Evolutionary conservation across 2,329 filamentous ascomycete species (phyloP).

Genomic region (Arthrobotrys musiformis): DNA sequence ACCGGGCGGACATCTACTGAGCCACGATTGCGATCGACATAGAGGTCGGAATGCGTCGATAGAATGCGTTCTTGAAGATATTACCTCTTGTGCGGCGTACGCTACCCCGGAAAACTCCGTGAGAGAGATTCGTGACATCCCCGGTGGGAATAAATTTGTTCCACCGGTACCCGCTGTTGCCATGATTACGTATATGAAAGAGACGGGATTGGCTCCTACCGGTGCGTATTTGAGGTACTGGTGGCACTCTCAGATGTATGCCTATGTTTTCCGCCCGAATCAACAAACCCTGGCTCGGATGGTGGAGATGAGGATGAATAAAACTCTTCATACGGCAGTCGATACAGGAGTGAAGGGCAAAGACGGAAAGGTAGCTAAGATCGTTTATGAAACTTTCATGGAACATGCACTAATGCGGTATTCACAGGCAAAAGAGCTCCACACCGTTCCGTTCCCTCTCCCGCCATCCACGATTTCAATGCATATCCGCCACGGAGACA

Average conservation of each 20-base stretch:
- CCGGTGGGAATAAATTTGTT: slow-evolving; percentile 12
- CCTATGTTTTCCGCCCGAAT: slow-evolving; percentile 44
- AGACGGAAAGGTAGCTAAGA: slow-evolving; percentile 14
- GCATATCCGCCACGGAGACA: slow-evolving; percentile 51
- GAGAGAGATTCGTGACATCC: background rate
- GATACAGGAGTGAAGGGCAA: background rate
- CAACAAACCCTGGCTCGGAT: slow-evolving; percentile 26
- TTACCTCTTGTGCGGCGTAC: slow-evolving; percentile 34
- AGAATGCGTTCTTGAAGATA: slow-evolving; percentile 45
- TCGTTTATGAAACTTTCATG: background rate
- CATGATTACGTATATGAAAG: slow-evolving; percentile 30
- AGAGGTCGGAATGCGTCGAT: slow-evolving; percentile 22
- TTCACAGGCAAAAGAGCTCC: slow-evolving; percentile 2
- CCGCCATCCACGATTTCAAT: slow-evolving; percentile 44
- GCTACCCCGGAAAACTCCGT: slow-evolving; percentile 39
- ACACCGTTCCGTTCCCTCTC: slow-evolving; percentile 31
- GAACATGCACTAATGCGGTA: background rate
- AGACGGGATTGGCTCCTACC: slow-evolving; percentile 11
- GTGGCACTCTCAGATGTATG: slow-evolving; percentile 50
- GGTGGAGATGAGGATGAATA: slow-evolving; percentile 41
- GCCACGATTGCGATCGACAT: slow-evolving; percentile 19
- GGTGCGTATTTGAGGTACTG: slow-evolving; percentile 45
- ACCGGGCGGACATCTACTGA: slow-evolving; percentile 21
- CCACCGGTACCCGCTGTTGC: slow-evolving; percentile 28
- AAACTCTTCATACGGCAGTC: slow-evolving; percentile 10